phyloP scores from a whole-genome alignment of 352 stramenopile genomes.

The Phytophthora pini region DNA sequence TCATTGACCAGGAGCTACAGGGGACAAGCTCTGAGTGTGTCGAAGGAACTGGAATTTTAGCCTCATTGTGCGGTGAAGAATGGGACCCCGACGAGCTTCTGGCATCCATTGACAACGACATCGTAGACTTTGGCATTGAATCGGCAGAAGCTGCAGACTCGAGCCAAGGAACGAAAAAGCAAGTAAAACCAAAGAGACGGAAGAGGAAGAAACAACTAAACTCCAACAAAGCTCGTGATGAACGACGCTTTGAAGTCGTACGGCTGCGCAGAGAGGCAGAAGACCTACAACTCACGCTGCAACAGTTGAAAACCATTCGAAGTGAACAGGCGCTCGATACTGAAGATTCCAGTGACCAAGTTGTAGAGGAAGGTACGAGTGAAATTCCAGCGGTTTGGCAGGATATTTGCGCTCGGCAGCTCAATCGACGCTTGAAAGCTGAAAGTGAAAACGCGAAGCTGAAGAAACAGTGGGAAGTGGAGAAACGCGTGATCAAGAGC shows the following conservation, averaged over 20 bases:
- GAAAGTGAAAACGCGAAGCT: constrained; percentile 38
- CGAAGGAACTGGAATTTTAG: not conserved
- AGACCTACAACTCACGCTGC: constrained; percentile 29
- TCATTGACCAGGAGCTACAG: constrained; percentile 17
- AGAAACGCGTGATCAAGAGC: constrained; percentile 37
- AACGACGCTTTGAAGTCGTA: constrained; percentile 28
- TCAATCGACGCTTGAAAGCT: constrained; percentile 22
- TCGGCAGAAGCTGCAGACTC: not conserved
- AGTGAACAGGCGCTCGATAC: not conserved
- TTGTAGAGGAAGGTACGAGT: not conserved
- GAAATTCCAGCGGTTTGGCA: constrained; percentile 34
- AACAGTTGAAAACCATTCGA: constrained; percentile 22
- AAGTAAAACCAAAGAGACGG: constrained; percentile 7
- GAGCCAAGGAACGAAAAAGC: not conserved
- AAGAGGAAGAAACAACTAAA: constrained; percentile 25
- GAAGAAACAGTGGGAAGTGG: constrained; percentile 35
- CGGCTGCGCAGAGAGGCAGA: constrained; percentile 19
- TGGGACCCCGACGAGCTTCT: constrained; percentile 22
- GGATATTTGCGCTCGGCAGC: constrained; percentile 30
- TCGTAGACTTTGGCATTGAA: constrained; percentile 12
- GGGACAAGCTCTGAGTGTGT: not conserved
- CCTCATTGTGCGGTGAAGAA: not conserved
- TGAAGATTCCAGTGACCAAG: too few relatives aligned
- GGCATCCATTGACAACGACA: constrained; percentile 15
- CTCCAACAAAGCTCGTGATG: constrained; percentile 39